Percentiles rank a stretch among this genome's conserved stretches.
Conservation (phyloP, 352 stramenopile genomes). For the Pythium aristosporum region DNA sequence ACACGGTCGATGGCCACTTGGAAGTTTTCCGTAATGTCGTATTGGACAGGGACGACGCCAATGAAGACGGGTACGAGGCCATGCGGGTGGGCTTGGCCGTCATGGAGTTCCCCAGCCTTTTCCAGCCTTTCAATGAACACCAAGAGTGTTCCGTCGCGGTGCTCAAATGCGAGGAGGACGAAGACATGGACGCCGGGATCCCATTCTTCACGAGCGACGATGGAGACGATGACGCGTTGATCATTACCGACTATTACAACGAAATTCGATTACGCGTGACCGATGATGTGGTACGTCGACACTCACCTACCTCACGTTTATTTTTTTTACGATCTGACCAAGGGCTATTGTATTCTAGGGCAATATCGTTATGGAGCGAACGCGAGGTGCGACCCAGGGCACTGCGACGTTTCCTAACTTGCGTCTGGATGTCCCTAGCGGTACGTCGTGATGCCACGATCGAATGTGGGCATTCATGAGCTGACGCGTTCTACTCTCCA, state of each 20-base stretch:
- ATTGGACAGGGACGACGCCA: constrained; percentile 61
- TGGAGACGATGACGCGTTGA: constrained; percentile 62
- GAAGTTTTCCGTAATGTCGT: constrained; percentile 59
- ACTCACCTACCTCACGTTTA: too few species aligned
- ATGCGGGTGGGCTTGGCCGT: constrained; percentile 67
- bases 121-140: constrained; percentile 68
- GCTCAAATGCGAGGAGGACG: constrained; percentile 79
- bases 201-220: constrained; percentile 72
- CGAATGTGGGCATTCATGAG: not conserved
- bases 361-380: constrained; percentile 64
- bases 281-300: constrained; percentile 45
- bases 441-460: too few species aligned
- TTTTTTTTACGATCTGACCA: too few species aligned
- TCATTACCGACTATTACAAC: constrained; percentile 66
- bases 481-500: constrained; percentile 15
- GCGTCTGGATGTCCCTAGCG: constrained; percentile 60
- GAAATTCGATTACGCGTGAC: constrained; percentile 54
- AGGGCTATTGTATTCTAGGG: too few species aligned
- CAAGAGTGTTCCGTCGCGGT: constrained; percentile 65
- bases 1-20: constrained; percentile 46
- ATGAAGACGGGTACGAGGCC: constrained; percentile 55
- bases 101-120: constrained; percentile 71
- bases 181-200: constrained; percentile 54
- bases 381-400: constrained; percentile 41
- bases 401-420: constrained; percentile 58